These are phyloP conservation scores for Colletotrichum sp. DNA, from an alignment of 2,329 filamentous ascomycete species.

Conservation along the genomic window DNA sequence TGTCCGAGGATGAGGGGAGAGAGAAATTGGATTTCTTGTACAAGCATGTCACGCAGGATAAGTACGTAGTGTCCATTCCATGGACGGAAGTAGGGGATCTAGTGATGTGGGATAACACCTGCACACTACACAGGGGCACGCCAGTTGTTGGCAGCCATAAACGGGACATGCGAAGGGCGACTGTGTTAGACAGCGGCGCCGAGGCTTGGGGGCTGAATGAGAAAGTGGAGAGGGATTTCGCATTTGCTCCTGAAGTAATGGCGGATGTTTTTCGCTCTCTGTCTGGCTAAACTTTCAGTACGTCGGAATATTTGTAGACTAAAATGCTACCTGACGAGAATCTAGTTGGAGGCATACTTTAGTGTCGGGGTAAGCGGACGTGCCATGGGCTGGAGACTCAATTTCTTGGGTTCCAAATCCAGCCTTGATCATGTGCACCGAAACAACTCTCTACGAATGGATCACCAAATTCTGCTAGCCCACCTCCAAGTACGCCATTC, in stretches of 20 bases:
- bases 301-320: neutral
- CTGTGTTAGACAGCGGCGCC: conserved; percentile 52
- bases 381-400: neutral
- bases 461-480: neutral
- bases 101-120: conserved; percentile 64
- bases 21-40: conserved; percentile 46
- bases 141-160: conserved; percentile 50
- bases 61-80: conserved; percentile 48
- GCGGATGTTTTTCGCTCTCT: neutral
- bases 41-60: conserved; percentile 49
- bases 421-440: neutral
- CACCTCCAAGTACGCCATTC: neutral
- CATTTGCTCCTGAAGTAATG: neutral
- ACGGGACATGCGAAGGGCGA: conserved; percentile 61
- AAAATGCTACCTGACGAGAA: neutral
- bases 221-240: conserved; percentile 3
- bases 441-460: neutral
- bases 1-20: conserved; percentile 36
- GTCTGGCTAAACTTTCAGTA: neutral
- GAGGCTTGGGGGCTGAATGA: conserved; percentile 43
- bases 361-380: neutral
- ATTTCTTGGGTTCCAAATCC: neutral
- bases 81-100: conserved; percentile 57
- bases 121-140: conserved; percentile 58
- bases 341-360: neutral